Evolutionary conservation across 352 stramenopile genomes (phyloP).

Genomic region (Globisporangium solare): DNA sequence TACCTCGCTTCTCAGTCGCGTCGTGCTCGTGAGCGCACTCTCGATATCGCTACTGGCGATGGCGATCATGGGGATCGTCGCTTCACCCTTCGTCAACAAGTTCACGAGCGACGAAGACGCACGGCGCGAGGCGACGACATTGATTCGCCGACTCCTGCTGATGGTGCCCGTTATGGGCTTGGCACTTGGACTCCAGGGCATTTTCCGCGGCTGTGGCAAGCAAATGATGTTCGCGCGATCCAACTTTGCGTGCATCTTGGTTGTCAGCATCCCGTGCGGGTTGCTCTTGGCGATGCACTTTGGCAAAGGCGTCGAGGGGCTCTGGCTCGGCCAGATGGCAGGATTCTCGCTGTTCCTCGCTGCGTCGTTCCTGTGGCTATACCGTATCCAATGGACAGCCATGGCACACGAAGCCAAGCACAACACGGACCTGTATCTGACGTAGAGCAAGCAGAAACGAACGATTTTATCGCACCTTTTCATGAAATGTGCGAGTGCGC

Average conservation of each 20-base stretch:
- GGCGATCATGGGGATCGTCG: conserved; percentile 17
- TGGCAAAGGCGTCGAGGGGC: conserved; percentile 14
- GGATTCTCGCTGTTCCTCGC: conserved; percentile 14
- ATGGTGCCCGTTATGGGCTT: conserved; percentile 15
- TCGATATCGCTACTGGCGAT: conserved; percentile 14
- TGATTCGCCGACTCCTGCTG: conserved; percentile 2
- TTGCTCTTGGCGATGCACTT: conserved; percentile 17
- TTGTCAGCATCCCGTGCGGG: conserved; percentile 19
- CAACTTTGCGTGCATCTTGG: conserved; percentile 18
- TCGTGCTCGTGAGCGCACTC: conserved; percentile 16
- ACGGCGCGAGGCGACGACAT: not conserved
- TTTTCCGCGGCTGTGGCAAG: conserved; percentile 17
- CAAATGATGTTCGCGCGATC: conserved; percentile 14
- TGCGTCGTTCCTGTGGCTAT: conserved; percentile 17
- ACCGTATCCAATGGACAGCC: conserved; percentile 4
- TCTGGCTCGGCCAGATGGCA: conserved; percentile 20
- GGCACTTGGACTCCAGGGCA: conserved; percentile 11
- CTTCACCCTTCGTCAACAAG: conserved; percentile 7
- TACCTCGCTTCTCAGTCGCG: conserved; percentile 14
- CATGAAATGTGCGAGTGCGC: too few relatives aligned
- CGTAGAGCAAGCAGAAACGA: not conserved
- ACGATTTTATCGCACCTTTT: too few relatives aligned
- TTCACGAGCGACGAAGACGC: conserved; percentile 15
- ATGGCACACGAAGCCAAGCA: conserved; percentile 13
- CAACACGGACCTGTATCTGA: conserved; percentile 11